Percentiles rank a stretch among this genome's conserved stretches.
Evolutionary conservation across 208 protist species (phyloP).

Genomic region (Leishmania amazonensis): DNA sequence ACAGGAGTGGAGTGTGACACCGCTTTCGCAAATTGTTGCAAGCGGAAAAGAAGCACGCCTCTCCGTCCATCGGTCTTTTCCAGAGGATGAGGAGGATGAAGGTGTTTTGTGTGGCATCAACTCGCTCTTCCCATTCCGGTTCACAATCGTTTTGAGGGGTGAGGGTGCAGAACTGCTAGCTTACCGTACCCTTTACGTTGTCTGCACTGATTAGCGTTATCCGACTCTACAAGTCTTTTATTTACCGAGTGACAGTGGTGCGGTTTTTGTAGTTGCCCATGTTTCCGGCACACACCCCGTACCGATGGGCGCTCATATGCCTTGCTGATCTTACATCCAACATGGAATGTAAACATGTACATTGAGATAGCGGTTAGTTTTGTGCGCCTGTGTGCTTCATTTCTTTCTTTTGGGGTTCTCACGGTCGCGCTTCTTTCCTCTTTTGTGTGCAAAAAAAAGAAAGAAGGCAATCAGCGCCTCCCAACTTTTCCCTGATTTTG

Average conservation of each 20-base stretch:
- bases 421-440: background rate
- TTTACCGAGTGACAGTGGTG: background rate
- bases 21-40: constrained; percentile 8
- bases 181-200: constrained; percentile 22
- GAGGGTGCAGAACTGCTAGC: constrained; percentile 7
- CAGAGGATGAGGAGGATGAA: background rate
- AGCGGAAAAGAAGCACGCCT: constrained; percentile 20
- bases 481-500: background rate
- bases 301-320: background rate
- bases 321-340: background rate
- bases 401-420: constrained; percentile 2
- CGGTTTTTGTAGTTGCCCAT: background rate
- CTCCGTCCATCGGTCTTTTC: constrained; percentile 8
- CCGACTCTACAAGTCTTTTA: background rate
- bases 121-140: constrained; percentile 28
- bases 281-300: background rate
- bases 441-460: background rate
- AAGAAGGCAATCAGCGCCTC: background rate
- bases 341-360: constrained; percentile 1
- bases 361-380: background rate
- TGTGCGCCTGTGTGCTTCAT: background rate
- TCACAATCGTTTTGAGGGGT: constrained; percentile 28
- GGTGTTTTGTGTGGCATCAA: background rate
- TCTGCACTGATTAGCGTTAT: constrained; percentile 18
- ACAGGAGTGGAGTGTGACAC: constrained; percentile 17